Conservation (phyloP, 371 early-diverging fungal genomes). For the Smittium culicis region DNA sequence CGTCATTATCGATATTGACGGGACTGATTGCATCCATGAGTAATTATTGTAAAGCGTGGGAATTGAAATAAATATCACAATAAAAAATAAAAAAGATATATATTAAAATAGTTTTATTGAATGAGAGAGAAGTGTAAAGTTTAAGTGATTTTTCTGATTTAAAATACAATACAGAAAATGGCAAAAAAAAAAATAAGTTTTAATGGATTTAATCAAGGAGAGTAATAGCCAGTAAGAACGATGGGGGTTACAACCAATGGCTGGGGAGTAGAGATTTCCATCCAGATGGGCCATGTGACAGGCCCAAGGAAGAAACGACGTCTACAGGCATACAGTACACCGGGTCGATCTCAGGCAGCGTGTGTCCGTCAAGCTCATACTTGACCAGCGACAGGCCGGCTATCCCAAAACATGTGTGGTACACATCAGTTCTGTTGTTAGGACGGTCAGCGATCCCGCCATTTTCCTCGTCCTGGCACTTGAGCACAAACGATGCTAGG, state of each 20-base stretch:
- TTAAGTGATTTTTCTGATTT: too few relatives aligned
- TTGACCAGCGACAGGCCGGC: slow-evolving; percentile 78
- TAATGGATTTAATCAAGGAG: too few relatives aligned
- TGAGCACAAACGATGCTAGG: slow-evolving; percentile 65
- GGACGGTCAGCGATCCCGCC: slow-evolving; percentile 96
- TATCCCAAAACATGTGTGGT: slow-evolving; percentile 93
- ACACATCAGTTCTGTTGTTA: slow-evolving; percentile 87
- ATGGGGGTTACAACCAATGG: slow-evolving; percentile 11
- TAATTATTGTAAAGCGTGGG: too few relatives aligned
- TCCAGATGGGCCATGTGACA: slow-evolving; percentile 15
- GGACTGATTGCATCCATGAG: background rate
- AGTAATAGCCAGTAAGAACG: too few relatives aligned
- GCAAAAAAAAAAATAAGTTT: too few relatives aligned
- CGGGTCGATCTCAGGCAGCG: slow-evolving; percentile 50
- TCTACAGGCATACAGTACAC: slow-evolving; percentile 81
- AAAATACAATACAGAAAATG: too few relatives aligned
- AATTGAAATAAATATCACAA: too few relatives aligned
- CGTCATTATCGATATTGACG: slow-evolving; percentile 7
- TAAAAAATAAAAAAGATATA: too few relatives aligned
- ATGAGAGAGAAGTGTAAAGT: too few relatives aligned
- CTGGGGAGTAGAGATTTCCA: slow-evolving; percentile 17
- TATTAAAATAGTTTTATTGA: too few relatives aligned
- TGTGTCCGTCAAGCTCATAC: slow-evolving; percentile 34
- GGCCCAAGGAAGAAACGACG: slow-evolving; percentile 48
- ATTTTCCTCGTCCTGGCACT: slow-evolving; percentile 70